Evolutionary conservation across 2,329 filamentous ascomycete genomes (phyloP).

Genomic region (Neonectria hederae): DNA sequence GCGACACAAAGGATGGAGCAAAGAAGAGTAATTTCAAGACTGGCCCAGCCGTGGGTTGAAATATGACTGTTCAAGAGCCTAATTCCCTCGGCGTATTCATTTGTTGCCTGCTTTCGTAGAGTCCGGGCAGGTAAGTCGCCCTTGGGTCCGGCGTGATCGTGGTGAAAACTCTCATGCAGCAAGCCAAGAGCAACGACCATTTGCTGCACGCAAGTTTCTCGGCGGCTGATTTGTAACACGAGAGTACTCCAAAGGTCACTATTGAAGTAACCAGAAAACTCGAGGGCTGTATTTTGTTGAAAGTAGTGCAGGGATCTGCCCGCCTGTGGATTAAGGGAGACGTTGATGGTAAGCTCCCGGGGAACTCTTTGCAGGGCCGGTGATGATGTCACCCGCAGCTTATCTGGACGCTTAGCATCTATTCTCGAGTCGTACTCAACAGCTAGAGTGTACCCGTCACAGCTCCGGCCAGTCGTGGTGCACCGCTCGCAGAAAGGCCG

Average conservation of each 20-base stretch:
- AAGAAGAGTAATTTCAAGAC: constrained; percentile 27
- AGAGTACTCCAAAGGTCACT: constrained; percentile 31
- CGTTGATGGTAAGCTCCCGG: background rate
- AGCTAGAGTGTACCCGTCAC: constrained; percentile 20
- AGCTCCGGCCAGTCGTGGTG: constrained; percentile 24
- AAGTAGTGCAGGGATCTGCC: constrained; percentile 28
- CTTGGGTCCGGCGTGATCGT: background rate
- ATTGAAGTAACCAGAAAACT: constrained; percentile 30
- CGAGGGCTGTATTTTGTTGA: constrained; percentile 24
- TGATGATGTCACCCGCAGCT: background rate
- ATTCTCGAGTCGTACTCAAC: background rate
- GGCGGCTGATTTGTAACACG: constrained; percentile 29
- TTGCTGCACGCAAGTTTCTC: constrained; percentile 29
- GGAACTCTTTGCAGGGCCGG: background rate
- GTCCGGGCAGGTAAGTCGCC: background rate
- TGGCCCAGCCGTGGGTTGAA: constrained; percentile 26
- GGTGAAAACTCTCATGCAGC: constrained; percentile 31
- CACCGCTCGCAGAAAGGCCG: constrained; percentile 27
- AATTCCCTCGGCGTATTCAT: constrained; percentile 21
- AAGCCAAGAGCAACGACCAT: constrained; percentile 29
- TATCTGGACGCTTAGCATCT: background rate
- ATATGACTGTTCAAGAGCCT: constrained; percentile 28
- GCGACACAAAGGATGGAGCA: constrained; percentile 32
- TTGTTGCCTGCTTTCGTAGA: constrained; percentile 21
- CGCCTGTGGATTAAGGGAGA: background rate